Evolutionary conservation across 257 asterid species (phyloP).

Genomic region (Scutellaria barbata): DNA sequence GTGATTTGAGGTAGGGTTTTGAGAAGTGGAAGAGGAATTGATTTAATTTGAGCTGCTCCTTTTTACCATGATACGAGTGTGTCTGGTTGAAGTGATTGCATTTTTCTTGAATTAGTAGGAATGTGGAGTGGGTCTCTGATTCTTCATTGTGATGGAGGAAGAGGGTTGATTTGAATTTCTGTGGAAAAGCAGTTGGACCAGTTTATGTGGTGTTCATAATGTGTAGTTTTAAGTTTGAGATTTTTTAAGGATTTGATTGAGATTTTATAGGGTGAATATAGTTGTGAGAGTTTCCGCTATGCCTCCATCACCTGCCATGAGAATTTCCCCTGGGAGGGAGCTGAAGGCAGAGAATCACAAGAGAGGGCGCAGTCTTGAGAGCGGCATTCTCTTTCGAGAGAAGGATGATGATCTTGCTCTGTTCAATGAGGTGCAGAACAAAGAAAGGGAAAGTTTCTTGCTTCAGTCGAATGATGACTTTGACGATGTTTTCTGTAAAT

Average conservation of each 20-base stretch:
- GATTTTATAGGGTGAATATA: conserved; percentile 29
- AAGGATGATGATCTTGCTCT: conserved; percentile 91
- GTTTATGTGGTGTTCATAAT: conserved; percentile 35
- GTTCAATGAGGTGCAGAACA: conserved; percentile 86
- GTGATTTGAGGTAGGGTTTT: conserved; percentile 38
- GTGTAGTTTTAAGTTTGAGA: conserved; percentile 40
- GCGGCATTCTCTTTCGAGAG: conserved; percentile 61
- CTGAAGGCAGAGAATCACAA: conserved; percentile 72
- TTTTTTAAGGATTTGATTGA: conserved; percentile 41
- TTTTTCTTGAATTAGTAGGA: conserved; percentile 33
- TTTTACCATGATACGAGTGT: conserved; percentile 18
- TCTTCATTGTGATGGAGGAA: conserved; percentile 33
- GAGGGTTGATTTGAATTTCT: conserved; percentile 19
- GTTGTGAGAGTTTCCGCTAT: conserved; percentile 42
- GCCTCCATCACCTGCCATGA: conserved; percentile 91
- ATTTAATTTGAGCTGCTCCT: conserved; percentile 20
- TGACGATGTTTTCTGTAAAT: conserved; percentile 79
- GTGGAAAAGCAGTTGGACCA: neutral
- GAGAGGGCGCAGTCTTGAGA: conserved; percentile 87
- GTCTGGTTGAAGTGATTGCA: conserved; percentile 8
- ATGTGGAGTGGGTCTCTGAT: conserved; percentile 38
- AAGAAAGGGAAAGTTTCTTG: conserved; percentile 80
- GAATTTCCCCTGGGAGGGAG: conserved; percentile 84
- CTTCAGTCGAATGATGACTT: conserved; percentile 83
- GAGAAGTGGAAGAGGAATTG: conserved; percentile 24